These are phyloP conservation scores for Epichloe scottii DNA, from an alignment of 2,329 filamentous ascomycete genomes.

Conservation along the genomic window DNA sequence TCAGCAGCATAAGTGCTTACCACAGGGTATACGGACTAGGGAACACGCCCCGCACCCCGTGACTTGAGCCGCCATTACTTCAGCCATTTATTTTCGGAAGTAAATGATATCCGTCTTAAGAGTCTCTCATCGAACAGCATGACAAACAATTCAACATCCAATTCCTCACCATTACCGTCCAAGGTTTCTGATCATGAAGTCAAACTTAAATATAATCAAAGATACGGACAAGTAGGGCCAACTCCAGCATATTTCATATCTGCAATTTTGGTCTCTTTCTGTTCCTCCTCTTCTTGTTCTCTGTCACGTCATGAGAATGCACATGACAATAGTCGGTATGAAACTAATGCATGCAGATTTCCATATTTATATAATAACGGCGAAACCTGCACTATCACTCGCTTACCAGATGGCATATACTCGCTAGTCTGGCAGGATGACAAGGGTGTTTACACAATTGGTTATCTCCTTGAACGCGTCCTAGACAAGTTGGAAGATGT, in stretches of 20 bases:
- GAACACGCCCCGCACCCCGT: too few species aligned
- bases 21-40: too few species aligned
- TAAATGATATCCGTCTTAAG: too few species aligned
- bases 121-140: too few species aligned
- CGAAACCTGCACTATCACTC: slow-evolving; percentile 43
- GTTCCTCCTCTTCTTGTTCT: background rate
- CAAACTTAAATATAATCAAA: background rate
- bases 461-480: slow-evolving; percentile 43
- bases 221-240: background rate
- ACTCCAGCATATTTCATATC: background rate
- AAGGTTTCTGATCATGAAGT: background rate
- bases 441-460: slow-evolving; percentile 51
- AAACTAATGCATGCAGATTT: slow-evolving; percentile 41
- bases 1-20: too few species aligned
- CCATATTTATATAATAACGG: slow-evolving; percentile 59
- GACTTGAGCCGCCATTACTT: too few species aligned
- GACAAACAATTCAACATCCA: too few species aligned
- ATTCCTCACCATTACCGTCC: background rate
- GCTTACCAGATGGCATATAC: slow-evolving; percentile 49
- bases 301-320: background rate
- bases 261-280: background rate
- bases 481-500: slow-evolving; percentile 34
- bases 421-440: slow-evolving; percentile 51
- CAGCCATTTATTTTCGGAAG: too few species aligned
- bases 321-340: background rate